Conservation (phyloP, 805 yeast genomes). For the Pichia nakasei region DNA sequence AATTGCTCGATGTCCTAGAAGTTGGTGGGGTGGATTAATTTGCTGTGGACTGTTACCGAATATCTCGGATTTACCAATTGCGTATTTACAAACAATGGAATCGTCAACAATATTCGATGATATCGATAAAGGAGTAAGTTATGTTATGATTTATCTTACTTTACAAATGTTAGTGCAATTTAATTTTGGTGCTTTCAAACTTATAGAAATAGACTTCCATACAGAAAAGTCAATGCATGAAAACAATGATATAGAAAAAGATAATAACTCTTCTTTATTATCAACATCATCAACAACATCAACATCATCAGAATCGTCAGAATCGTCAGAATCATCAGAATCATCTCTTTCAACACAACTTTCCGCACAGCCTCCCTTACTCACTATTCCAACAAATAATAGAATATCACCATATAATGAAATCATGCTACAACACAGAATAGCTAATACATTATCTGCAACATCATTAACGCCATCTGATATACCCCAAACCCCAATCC, state of each 20-base stretch:
- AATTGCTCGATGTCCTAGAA: slow-evolving; percentile 47
- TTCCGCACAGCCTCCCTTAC: not conserved
- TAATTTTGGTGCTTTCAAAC: slow-evolving; percentile 64
- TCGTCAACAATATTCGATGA: slow-evolving; percentile 49
- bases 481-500: not conserved
- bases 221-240: slow-evolving; percentile 7
- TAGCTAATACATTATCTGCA: not conserved
- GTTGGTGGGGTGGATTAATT: slow-evolving; percentile 65
- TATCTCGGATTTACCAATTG: slow-evolving; percentile 76
- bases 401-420: not conserved
- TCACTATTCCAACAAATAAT: not conserved
- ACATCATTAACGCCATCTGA: not conserved
- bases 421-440: no score
- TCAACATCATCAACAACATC: not conserved
- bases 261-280: not conserved
- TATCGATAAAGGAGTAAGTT: slow-evolving; percentile 72
- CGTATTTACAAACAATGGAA: slow-evolving; percentile 67
- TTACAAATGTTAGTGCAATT: slow-evolving; percentile 60
- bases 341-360: not conserved
- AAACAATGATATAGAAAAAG: not conserved
- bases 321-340: not conserved
- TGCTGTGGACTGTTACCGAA: slow-evolving; percentile 72
- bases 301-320: not conserved
- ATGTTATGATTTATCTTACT: slow-evolving; percentile 70
- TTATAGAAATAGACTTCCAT: slow-evolving; percentile 66